Evolutionary conservation across 495 filamentous ascomycete genomes (phyloP), one percentile per base, ranked within the genome.

Genomic region (Penicillium pancosmium): DNA sequence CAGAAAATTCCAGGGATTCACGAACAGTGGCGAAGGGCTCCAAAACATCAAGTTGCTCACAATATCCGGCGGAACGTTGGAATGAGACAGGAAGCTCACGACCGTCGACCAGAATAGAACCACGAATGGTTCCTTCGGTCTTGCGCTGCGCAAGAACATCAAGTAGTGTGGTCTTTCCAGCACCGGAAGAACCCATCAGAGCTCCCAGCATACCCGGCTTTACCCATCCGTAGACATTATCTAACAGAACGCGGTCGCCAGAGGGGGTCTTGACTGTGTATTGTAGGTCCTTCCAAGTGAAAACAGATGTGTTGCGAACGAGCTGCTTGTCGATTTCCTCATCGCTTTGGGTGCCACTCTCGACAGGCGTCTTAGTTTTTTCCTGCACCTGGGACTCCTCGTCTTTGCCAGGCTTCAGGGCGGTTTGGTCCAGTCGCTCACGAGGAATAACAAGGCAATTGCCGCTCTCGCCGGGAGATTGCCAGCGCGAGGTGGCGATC

Each of bases 191-290:
- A 16, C 84, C 85, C 79, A 93, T 90, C 12, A 92, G 73, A 0
- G 90, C 90, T n/a, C 86, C 83, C 64, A 93, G 75, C 65, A 85
- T 81, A 52, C 92, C 92, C 19, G 92, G 92, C 71, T 95, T 94
- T 49, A 96, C 90, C 88, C 89, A 97, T 31, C 92, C 92, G 62
- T 90, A 87, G 3, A 96, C 86, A 60, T 93, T 80, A 59, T 96
- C 86, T 16, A 97, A 78, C 5, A 92, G 74, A 9, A 72, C 46
- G 16, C 73, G 70, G 60, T 68, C 81, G 27, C 68, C 79, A 48
- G 65, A 67, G 57, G 60, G 78, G 0, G 73, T 73, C 43, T 76
- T 76, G 31, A 84, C 78, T 1, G 73, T 78, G 61, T 89, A 89
- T 12, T 66, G 72, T 25, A 88, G 69, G 59, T 86, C 73, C 62